These are phyloP conservation scores for Fraxinus angustifolia DNA, from an alignment of 305 asterid genomes.

Conservation along the genomic window DNA sequence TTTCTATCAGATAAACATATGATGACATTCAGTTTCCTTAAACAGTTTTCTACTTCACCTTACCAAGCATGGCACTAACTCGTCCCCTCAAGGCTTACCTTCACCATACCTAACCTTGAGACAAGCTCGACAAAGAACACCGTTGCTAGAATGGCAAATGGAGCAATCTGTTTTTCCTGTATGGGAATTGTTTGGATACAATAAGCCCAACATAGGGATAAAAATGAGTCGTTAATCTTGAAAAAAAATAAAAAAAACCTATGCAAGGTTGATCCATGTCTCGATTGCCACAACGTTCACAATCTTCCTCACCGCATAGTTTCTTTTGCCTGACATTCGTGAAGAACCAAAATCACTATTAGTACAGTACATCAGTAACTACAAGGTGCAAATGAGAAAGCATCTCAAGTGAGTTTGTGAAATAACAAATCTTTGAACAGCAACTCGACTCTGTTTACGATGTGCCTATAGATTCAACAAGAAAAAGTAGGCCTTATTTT, in stretches of 20 bases:
- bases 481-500: background rate
- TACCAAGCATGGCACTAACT: background rate
- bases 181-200: conserved; percentile 8
- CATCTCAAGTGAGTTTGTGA: background rate
- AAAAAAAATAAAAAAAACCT: conserved; percentile 35
- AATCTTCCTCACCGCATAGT: conserved; percentile 84
- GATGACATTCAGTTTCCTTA: conserved; percentile 6
- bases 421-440: background rate
- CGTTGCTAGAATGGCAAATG: conserved; percentile 63
- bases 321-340: conserved; percentile 59
- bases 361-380: background rate
- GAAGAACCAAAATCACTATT: conserved; percentile 8
- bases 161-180: conserved; percentile 88
- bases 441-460: background rate
- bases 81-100: conserved; percentile 42
- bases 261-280: conserved; percentile 63
- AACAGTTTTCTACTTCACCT: background rate
- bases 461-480: background rate
- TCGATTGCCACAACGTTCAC: conserved; percentile 65
- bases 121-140: conserved; percentile 77
- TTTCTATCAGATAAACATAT: conserved; percentile 36
- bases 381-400: background rate
- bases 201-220: background rate
- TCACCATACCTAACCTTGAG: conserved; percentile 77
- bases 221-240: conserved; percentile 3